These are phyloP conservation scores for Botrytis paeoniae DNA, from an alignment of 2,329 filamentous ascomycete species.

Conservation along the genomic window DNA sequence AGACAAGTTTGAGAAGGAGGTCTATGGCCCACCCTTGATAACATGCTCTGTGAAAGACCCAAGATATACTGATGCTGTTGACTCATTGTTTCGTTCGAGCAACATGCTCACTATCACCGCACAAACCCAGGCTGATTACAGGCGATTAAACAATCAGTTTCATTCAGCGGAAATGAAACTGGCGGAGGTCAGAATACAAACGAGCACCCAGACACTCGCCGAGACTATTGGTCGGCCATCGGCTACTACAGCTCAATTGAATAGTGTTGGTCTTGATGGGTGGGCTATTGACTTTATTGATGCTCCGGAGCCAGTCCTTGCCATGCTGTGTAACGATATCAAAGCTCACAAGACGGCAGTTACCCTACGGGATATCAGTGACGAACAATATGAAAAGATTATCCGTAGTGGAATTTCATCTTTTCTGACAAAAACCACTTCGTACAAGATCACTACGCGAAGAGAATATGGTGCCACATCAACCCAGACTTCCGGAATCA, in stretches of 20 bases:
- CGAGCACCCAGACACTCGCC: constrained; percentile 47
- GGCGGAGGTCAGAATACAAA: constrained; percentile 66
- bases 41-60: constrained; percentile 62
- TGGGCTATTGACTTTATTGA: constrained; percentile 76
- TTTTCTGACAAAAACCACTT: constrained; percentile 67
- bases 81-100: constrained; percentile 51
- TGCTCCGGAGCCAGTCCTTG: constrained; percentile 78
- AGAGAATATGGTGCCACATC: constrained; percentile 76
- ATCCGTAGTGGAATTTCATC: constrained; percentile 52
- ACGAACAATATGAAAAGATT: constrained; percentile 67
- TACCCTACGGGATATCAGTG: constrained; percentile 58
- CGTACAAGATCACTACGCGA: constrained; percentile 65
- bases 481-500: constrained; percentile 61
- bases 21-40: constrained; percentile 65
- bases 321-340: constrained; percentile 79
- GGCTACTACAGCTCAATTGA: constrained; percentile 54
- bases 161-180: constrained; percentile 58
- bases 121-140: constrained; percentile 73
- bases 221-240: constrained; percentile 44
- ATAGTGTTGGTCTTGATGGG: constrained; percentile 65
- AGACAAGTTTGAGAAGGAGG: constrained; percentile 54
- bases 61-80: constrained; percentile 55
- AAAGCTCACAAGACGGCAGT: constrained; percentile 68
- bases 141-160: constrained; percentile 64
- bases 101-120: constrained; percentile 67